Percentiles rank a stretch among this genome's conserved stretches.
phyloP scores from a whole-genome alignment of 2,329 filamentous ascomycete species.

The Cadophora gregata region DNA sequence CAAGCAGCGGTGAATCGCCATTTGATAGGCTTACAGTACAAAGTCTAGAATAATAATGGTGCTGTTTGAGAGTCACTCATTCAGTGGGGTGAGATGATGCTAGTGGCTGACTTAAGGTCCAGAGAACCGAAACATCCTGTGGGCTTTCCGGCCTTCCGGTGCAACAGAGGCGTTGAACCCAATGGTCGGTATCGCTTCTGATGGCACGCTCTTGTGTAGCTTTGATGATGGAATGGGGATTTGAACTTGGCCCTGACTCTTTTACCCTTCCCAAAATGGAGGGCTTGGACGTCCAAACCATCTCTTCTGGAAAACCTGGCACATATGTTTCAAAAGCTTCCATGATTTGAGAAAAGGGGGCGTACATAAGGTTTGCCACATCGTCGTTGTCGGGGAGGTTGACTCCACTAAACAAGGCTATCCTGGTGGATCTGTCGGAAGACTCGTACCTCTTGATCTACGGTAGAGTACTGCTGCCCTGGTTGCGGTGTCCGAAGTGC shows the following conservation, averaged over 20 bases:
- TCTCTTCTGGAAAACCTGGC: neutral
- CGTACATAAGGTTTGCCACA: constrained; percentile 12
- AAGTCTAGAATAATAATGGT: constrained; percentile 8
- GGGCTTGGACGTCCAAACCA: neutral
- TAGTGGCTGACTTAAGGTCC: constrained; percentile 19
- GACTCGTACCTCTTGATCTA: neutral
- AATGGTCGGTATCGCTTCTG: neutral
- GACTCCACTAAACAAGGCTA: constrained; percentile 13
- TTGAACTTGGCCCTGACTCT: constrained; percentile 2
- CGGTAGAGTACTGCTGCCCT: too few species aligned
- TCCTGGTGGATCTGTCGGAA: neutral
- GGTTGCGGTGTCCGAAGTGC: neutral
- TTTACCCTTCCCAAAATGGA: neutral
- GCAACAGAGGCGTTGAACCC: neutral
- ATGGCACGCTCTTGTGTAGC: neutral
- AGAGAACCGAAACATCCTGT: neutral
- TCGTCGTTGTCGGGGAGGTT: neutral
- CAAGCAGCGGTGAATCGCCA: constrained; percentile 4
- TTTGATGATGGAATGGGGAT: neutral
- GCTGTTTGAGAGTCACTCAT: neutral
- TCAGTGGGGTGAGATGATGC: constrained; percentile 16
- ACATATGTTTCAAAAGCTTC: constrained; percentile 17
- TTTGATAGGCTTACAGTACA: neutral
- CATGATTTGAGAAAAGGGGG: constrained; percentile 11
- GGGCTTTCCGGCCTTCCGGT: constrained; percentile 12